These are phyloP conservation scores for Jamesozyma rosinii DNA, from an alignment of 805 yeast species.

Conservation along the genomic window DNA sequence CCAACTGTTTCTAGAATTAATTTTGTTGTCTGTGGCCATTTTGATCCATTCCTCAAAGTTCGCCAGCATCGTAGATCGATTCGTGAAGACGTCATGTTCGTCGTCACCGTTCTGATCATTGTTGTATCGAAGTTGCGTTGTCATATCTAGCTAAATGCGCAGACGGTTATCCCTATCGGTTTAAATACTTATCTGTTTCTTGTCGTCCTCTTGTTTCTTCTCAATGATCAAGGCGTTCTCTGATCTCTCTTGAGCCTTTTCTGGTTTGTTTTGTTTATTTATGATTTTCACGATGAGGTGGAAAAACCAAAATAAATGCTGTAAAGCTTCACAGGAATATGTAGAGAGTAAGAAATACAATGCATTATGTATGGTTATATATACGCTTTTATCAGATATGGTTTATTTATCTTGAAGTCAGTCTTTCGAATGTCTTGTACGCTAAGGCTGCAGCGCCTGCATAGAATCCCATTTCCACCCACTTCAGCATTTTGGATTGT, in stretches of 20 bases:
- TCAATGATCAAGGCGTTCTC: too few relatives aligned
- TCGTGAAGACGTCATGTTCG: slow-evolving; percentile 21
- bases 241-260: too few relatives aligned
- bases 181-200: neutral
- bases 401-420: neutral
- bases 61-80: slow-evolving; percentile 37
- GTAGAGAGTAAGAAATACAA: too few relatives aligned
- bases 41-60: slow-evolving; percentile 75
- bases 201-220: too few relatives aligned
- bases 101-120: slow-evolving; percentile 19
- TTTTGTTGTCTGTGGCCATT: slow-evolving; percentile 74
- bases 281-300: neutral
- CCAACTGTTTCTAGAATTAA: slow-evolving; percentile 82
- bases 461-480: neutral
- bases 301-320: neutral
- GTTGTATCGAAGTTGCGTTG: slow-evolving; percentile 5
- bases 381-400: too few relatives aligned
- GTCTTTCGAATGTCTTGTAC: neutral
- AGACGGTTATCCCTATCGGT: neutral
- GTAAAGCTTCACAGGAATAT: too few relatives aligned
- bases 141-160: neutral
- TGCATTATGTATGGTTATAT: too few relatives aligned
- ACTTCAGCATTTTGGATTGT: slow-evolving; percentile 44
- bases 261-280: neutral
- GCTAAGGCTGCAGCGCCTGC: neutral